Base-by-base conservation (phyloP, 2,329 filamentous ascomycete species). In the Biscogniauxia sp. region DNA sequence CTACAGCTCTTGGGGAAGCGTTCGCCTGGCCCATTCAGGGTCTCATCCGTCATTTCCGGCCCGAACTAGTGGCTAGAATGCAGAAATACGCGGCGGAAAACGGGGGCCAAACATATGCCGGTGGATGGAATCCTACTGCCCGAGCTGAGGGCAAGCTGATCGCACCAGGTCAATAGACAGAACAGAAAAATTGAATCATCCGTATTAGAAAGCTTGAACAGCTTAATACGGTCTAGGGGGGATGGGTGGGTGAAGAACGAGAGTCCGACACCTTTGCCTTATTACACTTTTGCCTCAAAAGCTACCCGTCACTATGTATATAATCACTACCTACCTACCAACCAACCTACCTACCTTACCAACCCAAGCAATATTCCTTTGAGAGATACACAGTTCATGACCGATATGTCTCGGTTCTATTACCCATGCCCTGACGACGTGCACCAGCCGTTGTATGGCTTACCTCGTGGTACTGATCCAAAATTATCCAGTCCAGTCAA, bases 11-110 rank as follows among this genome's bases (percentile, higher is more conserved):
- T 66, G 95, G 95, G 61, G 95, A 99, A 82, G 95, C 95, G 64
- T 99, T 99, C 71, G 93, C 95, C 66, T 99, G 95, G 95, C 95
- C 95, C 66, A 90, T 99, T 68, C 95, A 99, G 81, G 95, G 95
- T 77, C 86, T 99, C 62, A 99, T 99, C 79, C 90, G 95, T 73
- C 95, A 99, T 81, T 99, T 99, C 85, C 87, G 95, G 71, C 95
- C 94, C 52, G 93, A 99, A 80, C 83, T 99, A 56, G 93, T 98
- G 84, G 91, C 89, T 56, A 87, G 94, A 70, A 96, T 99, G 84
- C 84, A 88, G 75, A 87, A 92, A 70, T 95, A 91, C 75, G 85
- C 91, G 20, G 77, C 87, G 74, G 83, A 90, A 80, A 78, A 86
- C 64, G 92, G 92, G 63, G 91, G 91, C 41, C 77, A 87, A 72